phyloP scores from a whole-genome alignment of 208 protist species.

The Tetramitus jugosus region DNA sequence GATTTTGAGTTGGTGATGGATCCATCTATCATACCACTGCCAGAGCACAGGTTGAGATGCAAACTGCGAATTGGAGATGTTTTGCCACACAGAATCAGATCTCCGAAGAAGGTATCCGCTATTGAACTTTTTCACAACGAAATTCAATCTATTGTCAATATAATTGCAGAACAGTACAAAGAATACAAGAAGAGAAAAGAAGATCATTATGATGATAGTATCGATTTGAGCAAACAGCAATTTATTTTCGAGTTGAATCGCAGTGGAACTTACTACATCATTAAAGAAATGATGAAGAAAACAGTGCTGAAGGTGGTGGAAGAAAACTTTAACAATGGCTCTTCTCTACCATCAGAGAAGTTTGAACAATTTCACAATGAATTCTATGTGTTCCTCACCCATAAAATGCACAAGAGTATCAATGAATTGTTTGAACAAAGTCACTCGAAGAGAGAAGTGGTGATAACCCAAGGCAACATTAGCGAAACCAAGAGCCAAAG shows the following conservation, averaged over 20 bases:
- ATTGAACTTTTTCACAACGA: slow-evolving; percentile 61
- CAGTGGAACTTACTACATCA: not conserved
- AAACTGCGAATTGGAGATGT: too few species aligned
- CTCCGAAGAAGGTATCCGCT: slow-evolving; percentile 66
- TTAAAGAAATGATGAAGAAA: slow-evolving; percentile 2
- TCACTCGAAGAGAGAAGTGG: not conserved
- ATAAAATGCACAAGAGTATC: slow-evolving; percentile 62
- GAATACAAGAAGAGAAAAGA: slow-evolving; percentile 31
- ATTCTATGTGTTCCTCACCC: slow-evolving; percentile 71
- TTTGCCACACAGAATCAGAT: slow-evolving; percentile 64
- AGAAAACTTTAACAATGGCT: not conserved
- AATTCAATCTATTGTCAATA: slow-evolving; percentile 36
- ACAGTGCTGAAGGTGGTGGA: not conserved
- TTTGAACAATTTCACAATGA: slow-evolving; percentile 61
- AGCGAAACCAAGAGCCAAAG: not conserved
- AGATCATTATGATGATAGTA: too few species aligned
- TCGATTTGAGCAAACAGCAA: not conserved
- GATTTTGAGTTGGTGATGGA: too few species aligned
- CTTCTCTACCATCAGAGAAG: slow-evolving; percentile 12
- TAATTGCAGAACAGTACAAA: slow-evolving; percentile 33
- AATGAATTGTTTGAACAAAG: slow-evolving; percentile 31
- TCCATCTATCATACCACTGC: too few species aligned
- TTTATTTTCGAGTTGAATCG: slow-evolving; percentile 9
- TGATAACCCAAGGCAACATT: not conserved
- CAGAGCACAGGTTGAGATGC: too few species aligned